Evolutionary conservation across 2,329 filamentous ascomycete genomes (phyloP).

Genomic region (Cyphellophora europaea): DNA sequence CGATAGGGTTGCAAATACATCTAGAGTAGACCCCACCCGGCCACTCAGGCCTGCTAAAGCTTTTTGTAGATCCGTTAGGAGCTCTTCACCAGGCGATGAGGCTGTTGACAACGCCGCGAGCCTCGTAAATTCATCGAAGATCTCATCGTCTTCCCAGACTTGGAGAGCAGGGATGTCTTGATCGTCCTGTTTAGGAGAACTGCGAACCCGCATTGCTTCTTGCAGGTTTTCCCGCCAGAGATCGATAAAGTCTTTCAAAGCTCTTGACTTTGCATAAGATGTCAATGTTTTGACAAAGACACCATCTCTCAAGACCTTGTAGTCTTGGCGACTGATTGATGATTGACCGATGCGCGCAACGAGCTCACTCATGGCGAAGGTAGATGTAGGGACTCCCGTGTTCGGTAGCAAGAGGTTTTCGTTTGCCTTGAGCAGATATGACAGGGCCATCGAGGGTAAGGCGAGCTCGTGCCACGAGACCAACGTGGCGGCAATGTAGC

Average conservation of each 20-base stretch:
- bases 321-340: slow-evolving; percentile 9
- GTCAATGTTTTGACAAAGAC: slow-evolving; percentile 31
- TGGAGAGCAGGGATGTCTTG: slow-evolving; percentile 19
- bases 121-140: slow-evolving; percentile 26
- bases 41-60: slow-evolving; percentile 8
- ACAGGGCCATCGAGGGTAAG: slow-evolving; percentile 29
- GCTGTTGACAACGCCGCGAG: not conserved
- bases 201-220: slow-evolving; percentile 23
- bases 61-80: slow-evolving; percentile 7
- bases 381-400: slow-evolving; percentile 29
- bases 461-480: slow-evolving; percentile 23
- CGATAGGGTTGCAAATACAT: slow-evolving; percentile 11
- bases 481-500: slow-evolving; percentile 31
- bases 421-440: slow-evolving; percentile 31
- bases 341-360: slow-evolving; percentile 20
- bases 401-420: slow-evolving; percentile 35
- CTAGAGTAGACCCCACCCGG: slow-evolving; percentile 9
- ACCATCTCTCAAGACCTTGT: slow-evolving; percentile 26
- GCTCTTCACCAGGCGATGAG: not conserved
- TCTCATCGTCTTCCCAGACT: slow-evolving; percentile 37
- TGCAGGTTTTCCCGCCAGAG: slow-evolving; percentile 31
- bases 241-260: slow-evolving; percentile 28
- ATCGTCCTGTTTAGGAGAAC: slow-evolving; percentile 16
- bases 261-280: slow-evolving; percentile 31
- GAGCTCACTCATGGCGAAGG: slow-evolving; percentile 26